A percentile compares a stretch with the other conserved stretches of the same genome.
These are phyloP conservation scores for Leccinum truebloodii DNA, from an alignment of 768 basidiomycete genomes.

Conservation along the genomic window DNA sequence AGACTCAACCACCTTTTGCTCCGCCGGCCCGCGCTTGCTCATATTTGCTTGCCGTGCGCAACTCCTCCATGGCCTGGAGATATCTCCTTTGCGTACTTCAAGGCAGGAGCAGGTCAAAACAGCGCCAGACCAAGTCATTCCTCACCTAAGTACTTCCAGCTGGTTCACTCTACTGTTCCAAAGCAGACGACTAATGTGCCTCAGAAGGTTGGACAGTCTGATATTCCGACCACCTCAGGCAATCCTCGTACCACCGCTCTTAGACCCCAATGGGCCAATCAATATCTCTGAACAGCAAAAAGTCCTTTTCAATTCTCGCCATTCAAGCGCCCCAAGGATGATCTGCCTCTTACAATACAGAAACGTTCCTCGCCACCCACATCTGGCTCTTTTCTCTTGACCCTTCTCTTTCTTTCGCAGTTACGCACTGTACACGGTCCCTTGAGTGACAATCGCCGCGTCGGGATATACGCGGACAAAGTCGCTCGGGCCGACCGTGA, in stretches of 20 bases:
- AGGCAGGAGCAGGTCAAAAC: neutral
- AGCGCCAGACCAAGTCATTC: neutral
- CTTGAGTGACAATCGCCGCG: conserved; percentile 14
- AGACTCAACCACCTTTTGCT: neutral
- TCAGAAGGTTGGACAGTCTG: neutral
- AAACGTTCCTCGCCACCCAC: neutral
- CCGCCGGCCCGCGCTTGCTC: neutral
- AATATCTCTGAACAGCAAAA: neutral
- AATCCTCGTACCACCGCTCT: neutral
- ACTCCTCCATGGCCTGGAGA: neutral
- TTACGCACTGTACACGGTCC: conserved; percentile 1
- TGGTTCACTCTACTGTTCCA: neutral
- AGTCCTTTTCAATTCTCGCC: neutral
- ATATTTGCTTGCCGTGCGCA: neutral
- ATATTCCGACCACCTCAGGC: neutral
- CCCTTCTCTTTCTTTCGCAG: neutral
- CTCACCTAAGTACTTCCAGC: neutral
- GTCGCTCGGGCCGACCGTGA: conserved; percentile 16
- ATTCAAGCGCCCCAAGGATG: neutral
- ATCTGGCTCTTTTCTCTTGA: neutral
- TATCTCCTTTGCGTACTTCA: neutral
- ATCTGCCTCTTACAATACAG: neutral
- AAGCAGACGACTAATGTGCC: neutral
- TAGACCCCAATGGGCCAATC: neutral
- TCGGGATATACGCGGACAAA: conserved; percentile 16